Evolutionary conservation across 495 filamentous ascomycete species (phyloP).

Genomic region (Penicillium argentinense): DNA sequence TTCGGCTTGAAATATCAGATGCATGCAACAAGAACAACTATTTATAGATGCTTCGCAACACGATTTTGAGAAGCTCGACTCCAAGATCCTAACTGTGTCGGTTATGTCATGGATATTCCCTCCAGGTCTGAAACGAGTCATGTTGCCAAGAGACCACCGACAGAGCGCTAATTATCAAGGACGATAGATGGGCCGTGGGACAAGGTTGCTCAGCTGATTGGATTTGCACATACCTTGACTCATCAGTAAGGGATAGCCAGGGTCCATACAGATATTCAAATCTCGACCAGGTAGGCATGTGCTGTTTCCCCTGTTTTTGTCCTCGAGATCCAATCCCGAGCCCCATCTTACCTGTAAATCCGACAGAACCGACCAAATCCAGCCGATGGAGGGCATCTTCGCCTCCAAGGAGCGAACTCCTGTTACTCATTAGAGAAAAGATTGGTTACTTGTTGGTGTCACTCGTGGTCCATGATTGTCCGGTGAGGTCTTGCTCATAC

Average conservation of each 20-base stretch:
- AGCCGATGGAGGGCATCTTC: constrained; percentile 19
- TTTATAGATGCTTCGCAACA: too few relatives aligned
- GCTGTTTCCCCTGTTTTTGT: too few relatives aligned
- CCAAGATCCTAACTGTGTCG: too few relatives aligned
- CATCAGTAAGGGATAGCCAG: constrained; percentile 71
- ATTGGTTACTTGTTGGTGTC: too few relatives aligned
- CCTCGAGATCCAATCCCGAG: too few relatives aligned
- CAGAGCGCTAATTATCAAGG: not conserved
- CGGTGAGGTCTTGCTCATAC: too few relatives aligned
- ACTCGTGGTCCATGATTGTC: too few relatives aligned
- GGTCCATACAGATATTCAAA: constrained; percentile 79
- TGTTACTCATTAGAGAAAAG: too few relatives aligned
- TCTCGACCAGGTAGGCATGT: constrained; percentile 64
- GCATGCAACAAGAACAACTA: constrained; percentile 82
- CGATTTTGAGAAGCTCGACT: too few relatives aligned
- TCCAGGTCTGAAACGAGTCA: too few relatives aligned
- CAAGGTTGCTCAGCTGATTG: constrained; percentile 73
- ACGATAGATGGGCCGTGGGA: constrained; percentile 78
- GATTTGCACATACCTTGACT: constrained; percentile 76
- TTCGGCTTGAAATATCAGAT: constrained; percentile 72
- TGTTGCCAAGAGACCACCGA: not conserved
- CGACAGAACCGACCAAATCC: constrained; percentile 29
- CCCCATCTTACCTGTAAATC: too few relatives aligned
- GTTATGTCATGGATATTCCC: too few relatives aligned
- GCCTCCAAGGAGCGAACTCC: constrained; percentile 26